These are phyloP conservation scores for Fusarium mundagurra DNA, from an alignment of 2,329 filamentous ascomycete species.

Conservation along the genomic window DNA sequence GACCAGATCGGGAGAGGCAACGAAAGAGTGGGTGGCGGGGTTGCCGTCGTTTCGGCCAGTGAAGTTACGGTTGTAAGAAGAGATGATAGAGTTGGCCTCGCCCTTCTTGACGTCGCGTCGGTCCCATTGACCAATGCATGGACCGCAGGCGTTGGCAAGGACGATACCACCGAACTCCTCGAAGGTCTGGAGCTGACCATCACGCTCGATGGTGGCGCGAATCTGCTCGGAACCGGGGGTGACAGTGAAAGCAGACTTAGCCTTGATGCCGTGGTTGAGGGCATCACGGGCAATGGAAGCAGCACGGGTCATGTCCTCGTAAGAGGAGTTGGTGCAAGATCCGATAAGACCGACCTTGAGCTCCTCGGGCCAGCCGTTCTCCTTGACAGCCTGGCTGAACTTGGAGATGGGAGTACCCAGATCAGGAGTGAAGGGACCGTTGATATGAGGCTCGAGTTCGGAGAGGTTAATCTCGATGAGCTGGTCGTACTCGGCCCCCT, in stretches of 20 bases:
- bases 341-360: constrained; percentile 95
- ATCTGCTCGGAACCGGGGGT: constrained; percentile 98
- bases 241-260: constrained; percentile 92
- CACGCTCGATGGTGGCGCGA: constrained; percentile 89
- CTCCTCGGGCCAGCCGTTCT: constrained; percentile 89
- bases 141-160: constrained; percentile 93
- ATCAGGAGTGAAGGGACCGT: constrained; percentile 96
- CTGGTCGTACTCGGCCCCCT: constrained; percentile 91
- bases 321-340: constrained; percentile 98
- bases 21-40: constrained; percentile 93
- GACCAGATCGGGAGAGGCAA: constrained; percentile 89
- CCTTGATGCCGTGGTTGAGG: constrained; percentile 85
- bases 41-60: constrained; percentile 97
- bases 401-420: constrained; percentile 90
- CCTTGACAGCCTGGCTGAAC: constrained; percentile 85
- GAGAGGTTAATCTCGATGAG: constrained; percentile 91
- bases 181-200: constrained; percentile 87
- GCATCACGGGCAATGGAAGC: constrained; percentile 95
- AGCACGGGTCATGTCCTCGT: constrained; percentile 97
- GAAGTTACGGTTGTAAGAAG: constrained; percentile 99
- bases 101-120: constrained; percentile 94
- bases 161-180: constrained; percentile 86
- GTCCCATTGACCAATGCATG: constrained; percentile 97
- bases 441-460: constrained; percentile 92
- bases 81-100: constrained; percentile 94